These are phyloP conservation scores for Dendrobium nobile DNA, from an alignment of 106 monocot genomes.

Conservation along the genomic window DNA sequence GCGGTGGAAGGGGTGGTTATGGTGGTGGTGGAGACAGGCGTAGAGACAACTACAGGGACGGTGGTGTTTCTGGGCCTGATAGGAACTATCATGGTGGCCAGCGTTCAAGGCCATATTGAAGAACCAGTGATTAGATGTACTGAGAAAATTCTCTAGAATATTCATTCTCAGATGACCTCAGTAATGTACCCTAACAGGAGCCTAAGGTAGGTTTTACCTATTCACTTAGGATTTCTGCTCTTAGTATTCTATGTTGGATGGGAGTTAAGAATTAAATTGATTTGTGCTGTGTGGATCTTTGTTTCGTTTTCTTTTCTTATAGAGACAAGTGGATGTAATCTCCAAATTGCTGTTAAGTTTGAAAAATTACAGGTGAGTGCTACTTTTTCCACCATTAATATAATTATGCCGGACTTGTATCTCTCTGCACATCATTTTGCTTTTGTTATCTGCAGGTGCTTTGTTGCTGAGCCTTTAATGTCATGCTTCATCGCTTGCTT, in stretches of 20 bases:
- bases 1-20: not conserved
- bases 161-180: slow-evolving; percentile 1
- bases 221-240: slow-evolving; percentile 5
- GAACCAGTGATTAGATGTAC: slow-evolving; percentile 1
- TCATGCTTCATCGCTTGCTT: not conserved
- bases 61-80: slow-evolving; percentile 10
- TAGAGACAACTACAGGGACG: not conserved
- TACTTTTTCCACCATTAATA: slow-evolving; percentile 5
- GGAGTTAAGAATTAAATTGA: slow-evolving; percentile 6
- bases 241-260: slow-evolving; percentile 2
- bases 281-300: slow-evolving; percentile 9
- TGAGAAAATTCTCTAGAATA: slow-evolving; percentile 3
- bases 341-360: slow-evolving; percentile 7
- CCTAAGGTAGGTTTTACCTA: slow-evolving; percentile 10
- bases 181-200: slow-evolving; percentile 2
- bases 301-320: slow-evolving; percentile 3
- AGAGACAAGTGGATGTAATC: slow-evolving; percentile 11
- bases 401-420: not conserved
- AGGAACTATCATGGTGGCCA: slow-evolving; percentile 9
- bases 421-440: not conserved
- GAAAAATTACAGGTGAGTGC: slow-evolving; percentile 7
- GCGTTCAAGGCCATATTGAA: slow-evolving; percentile 3
- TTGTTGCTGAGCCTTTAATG: not conserved
- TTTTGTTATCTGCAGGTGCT: slow-evolving; percentile 5
- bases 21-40: not conserved